phyloP scores from a whole-genome alignment of 306 rosid species.

The Abrus precatorius region DNA sequence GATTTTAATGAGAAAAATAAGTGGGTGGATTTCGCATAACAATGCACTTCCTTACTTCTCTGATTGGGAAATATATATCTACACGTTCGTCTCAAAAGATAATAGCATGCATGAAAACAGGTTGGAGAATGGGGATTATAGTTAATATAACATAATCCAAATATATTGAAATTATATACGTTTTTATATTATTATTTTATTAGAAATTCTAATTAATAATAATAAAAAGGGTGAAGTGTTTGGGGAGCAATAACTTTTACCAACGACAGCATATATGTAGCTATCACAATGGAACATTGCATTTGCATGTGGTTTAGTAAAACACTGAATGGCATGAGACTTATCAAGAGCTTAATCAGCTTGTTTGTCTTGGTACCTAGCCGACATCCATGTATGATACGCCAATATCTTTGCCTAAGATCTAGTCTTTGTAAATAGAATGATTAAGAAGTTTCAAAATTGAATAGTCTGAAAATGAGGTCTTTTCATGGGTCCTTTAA shows the following conservation, averaged over 20 bases:
- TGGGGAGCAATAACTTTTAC: background rate
- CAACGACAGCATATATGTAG: background rate
- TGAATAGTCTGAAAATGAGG: background rate
- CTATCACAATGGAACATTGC: background rate
- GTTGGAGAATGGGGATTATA: too few species aligned
- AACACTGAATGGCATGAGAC: conserved; percentile 3
- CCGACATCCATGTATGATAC: conserved; percentile 57
- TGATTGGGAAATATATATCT: too few species aligned
- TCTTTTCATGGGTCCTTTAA: conserved; percentile 6
- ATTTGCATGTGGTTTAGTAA: conserved; percentile 1
- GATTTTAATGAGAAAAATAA: too few species aligned
- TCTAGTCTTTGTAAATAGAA: conserved; percentile 8
- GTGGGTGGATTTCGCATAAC: too few species aligned
- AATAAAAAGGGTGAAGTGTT: too few species aligned
- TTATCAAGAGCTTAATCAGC: conserved; percentile 22
- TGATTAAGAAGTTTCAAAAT: conserved; percentile 39
- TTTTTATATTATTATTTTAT: too few species aligned
- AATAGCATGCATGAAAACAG: too few species aligned
- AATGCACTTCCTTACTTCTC: too few species aligned
- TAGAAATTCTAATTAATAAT: too few species aligned
- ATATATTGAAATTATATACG: too few species aligned
- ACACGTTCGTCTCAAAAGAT: too few species aligned
- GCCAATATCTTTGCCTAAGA: conserved; percentile 32
- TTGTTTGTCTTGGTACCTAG: conserved; percentile 47
- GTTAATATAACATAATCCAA: too few species aligned